These are phyloP conservation scores for Yarrowia deformans DNA, from an alignment of 805 yeast genomes.

Conservation along the genomic window DNA sequence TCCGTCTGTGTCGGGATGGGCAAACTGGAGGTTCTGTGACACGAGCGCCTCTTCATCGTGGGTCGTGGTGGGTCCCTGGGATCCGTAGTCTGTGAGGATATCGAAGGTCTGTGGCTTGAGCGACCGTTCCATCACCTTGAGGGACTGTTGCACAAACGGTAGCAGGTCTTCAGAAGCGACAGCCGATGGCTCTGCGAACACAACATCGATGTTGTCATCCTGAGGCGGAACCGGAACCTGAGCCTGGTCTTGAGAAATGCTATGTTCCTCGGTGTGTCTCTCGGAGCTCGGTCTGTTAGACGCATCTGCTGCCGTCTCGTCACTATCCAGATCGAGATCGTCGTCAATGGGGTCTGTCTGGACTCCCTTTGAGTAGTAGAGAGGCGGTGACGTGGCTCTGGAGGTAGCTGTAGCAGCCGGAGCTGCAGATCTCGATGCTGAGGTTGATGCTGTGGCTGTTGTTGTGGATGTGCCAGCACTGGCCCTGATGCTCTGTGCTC, in stretches of 20 bases:
- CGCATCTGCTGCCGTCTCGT: conserved; percentile 9
- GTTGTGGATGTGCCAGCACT: neutral
- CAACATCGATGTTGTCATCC: neutral
- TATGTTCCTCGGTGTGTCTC: neutral
- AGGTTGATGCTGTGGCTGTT: neutral
- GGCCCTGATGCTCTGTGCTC: neutral
- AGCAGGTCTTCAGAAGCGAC: conserved; percentile 16
- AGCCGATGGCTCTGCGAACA: conserved; percentile 14
- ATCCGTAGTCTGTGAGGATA: conserved; percentile 47
- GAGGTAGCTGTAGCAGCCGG: neutral
- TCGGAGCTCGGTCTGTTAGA: neutral
- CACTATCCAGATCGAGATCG: conserved; percentile 4
- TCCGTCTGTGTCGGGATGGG: conserved; percentile 42
- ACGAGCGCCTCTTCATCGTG: conserved; percentile 9
- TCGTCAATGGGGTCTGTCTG: conserved; percentile 28
- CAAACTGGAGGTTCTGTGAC: conserved; percentile 43
- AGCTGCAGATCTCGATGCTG: neutral
- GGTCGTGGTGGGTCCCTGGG: conserved; percentile 7
- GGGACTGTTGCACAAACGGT: conserved; percentile 47
- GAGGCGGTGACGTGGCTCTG: conserved; percentile 1
- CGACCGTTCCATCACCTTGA: conserved; percentile 50
- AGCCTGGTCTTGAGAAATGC: neutral
- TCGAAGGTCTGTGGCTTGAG: conserved; percentile 46
- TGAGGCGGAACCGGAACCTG: neutral
- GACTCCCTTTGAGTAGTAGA: conserved; percentile 31